Evolutionary conservation across 2,329 filamentous ascomycete species (phyloP).

Genomic region (Zymoseptoria pseudotritici): DNA sequence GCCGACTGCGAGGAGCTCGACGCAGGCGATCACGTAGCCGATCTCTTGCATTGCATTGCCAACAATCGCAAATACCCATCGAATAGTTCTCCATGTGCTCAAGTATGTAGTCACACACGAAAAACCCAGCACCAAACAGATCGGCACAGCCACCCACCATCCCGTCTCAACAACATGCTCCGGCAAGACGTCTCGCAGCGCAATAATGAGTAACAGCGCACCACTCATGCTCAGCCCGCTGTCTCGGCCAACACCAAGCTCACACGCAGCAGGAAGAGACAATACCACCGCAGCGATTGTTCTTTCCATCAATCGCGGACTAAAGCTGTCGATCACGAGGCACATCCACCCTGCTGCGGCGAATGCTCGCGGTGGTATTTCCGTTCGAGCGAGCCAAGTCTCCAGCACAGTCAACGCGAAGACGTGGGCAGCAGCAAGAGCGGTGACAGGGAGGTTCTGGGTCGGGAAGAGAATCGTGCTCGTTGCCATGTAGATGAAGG

Average conservation of each 20-base stretch:
- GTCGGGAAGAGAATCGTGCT: not conserved
- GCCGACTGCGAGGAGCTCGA: not conserved
- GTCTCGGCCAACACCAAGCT: not conserved
- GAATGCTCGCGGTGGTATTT: not conserved
- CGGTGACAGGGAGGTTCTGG: not conserved
- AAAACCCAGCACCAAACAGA: not conserved
- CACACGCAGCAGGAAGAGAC: not conserved
- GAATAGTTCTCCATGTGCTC: not conserved
- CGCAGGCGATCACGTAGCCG: not conserved
- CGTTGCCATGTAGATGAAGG: not conserved
- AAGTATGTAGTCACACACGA: not conserved
- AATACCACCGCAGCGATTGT: not conserved
- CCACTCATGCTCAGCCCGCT: not conserved
- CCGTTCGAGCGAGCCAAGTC: not conserved
- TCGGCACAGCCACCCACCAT: not conserved
- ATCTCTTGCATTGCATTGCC: not conserved
- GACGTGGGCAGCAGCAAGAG: not conserved
- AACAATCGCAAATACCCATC: not conserved
- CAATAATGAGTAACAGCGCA: not conserved
- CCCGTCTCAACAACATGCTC: not conserved
- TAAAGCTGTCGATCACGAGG: not conserved
- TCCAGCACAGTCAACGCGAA: not conserved
- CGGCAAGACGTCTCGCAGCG: not conserved
- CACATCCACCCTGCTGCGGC: not conserved
- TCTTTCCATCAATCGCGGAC: not conserved